Evolutionary conservation across 2,329 filamentous ascomycete genomes (phyloP), one percentile per base, ranked within the genome.

Genomic region (Aspergillus hiratsukae): DNA sequence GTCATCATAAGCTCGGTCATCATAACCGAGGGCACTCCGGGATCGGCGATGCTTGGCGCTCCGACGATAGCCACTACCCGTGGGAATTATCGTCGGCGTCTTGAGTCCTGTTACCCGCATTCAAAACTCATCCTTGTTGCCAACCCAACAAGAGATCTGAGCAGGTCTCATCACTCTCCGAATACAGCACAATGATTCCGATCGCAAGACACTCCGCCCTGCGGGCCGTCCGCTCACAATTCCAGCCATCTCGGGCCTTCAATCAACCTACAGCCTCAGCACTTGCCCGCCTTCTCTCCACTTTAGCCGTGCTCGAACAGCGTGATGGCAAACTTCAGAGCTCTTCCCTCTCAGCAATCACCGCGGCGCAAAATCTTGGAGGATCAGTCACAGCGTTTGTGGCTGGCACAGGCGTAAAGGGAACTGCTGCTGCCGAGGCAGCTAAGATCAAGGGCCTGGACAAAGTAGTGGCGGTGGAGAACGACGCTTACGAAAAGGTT

Each of bases 251-350:
- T 57, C 64, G 66, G 50, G 66, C 69, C 57, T 67, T 71, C 70
- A 76, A 72, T 69, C 77, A 72, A 55, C 73, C 76, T 61, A 76
- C 77, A 63, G 74, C 77, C 68, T 85, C 84, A 56, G 80, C 83
- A 60, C 76, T 88, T 62, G 81, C 82, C 66, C 84, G 89, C 66
- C 80, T 96, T 59, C 82, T 95, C 57, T 97, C 92, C 51, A 94
- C 92, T 37, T 83, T 99, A 55, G 93, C 93, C 48, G 80, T 99
- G 53, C 84, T 99, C 60, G 94, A 99, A 78, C 94, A 97, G 77
- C 86, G 87, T 68, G 89, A 96, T 68, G 94, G 94, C 60, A 87
- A 91, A 77, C 83, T 99, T 63, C 91, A 90, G 70, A 77, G 83
- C 59, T 87, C 89, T 23, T 97, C 92, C 4, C 80, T 97, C 55